Conservation (phyloP, 1,284 basidiomycete species). For the Apiotrichum veenhuisii region DNA sequence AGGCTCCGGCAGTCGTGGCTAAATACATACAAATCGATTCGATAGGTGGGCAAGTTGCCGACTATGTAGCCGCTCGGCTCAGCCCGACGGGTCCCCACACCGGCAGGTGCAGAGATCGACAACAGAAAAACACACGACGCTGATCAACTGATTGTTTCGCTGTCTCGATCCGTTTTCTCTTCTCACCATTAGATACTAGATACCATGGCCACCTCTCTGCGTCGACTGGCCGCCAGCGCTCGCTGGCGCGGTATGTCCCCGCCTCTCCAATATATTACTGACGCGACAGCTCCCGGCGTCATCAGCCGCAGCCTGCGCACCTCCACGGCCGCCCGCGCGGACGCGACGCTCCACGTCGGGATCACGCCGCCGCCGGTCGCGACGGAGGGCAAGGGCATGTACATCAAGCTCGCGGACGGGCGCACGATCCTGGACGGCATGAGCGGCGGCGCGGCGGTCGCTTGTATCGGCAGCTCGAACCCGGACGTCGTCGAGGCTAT, state of each 20-base stretch:
- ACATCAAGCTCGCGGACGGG: slow-evolving; percentile 19
- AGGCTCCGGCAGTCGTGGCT: no score
- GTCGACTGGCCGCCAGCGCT: no score
- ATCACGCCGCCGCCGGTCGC: slow-evolving; percentile 5
- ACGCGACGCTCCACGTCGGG: slow-evolving; percentile 3
- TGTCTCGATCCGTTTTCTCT: no score
- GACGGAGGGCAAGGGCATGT: background rate
- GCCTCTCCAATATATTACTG: background rate
- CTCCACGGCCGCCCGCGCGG: background rate
- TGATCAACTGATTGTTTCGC: no score
- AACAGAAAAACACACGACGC: no score
- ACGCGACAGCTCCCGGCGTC: background rate
- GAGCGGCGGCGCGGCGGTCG: slow-evolving; percentile 72
- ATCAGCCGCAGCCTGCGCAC: background rate
- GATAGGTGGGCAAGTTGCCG: no score
- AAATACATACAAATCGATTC: no score
- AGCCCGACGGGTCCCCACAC: no score
- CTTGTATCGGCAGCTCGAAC: slow-evolving; percentile 70
- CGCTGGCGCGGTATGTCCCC: background rate
- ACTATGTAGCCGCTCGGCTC: no score
- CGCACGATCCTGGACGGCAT: slow-evolving; percentile 29
- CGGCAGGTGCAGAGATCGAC: no score
- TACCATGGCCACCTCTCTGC: no score
- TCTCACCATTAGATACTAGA: no score
- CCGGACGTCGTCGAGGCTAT: slow-evolving; percentile 51